phyloP scores from a whole-genome alignment of 169 alveolate species.

The Cryptosporidium canis region DNA sequence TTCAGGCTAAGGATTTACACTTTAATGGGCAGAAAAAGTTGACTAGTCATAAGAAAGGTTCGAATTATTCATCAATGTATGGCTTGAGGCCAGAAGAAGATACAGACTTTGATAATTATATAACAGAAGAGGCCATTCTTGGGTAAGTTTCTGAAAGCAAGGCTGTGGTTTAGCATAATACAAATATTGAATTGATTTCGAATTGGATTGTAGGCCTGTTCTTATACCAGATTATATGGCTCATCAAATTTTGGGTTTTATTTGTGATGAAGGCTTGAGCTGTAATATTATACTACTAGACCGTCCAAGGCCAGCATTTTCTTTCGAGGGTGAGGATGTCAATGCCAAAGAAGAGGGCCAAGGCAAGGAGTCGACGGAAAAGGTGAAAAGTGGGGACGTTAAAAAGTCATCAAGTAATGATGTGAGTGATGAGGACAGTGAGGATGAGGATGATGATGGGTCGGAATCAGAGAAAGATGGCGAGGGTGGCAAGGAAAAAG shows the following conservation, averaged over 20 bases:
- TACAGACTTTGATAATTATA: constrained; percentile 2
- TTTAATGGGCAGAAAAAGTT: constrained; percentile 10
- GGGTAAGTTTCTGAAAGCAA: constrained; percentile 68
- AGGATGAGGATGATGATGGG: not conserved
- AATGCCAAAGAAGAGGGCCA: not conserved
- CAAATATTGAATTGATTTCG: not conserved
- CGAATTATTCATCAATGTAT: not conserved
- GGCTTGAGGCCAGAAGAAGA: not conserved
- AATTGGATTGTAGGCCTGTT: constrained; percentile 16
- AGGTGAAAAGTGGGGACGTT: too few relatives aligned
- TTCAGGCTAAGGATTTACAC: constrained; percentile 60
- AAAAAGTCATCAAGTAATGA: too few relatives aligned
- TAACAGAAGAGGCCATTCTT: constrained; percentile 6
- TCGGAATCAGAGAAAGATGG: not conserved
- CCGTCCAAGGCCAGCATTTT: constrained; percentile 19
- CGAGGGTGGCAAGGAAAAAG: not conserved
- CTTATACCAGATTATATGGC: constrained; percentile 55
- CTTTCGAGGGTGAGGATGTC: not conserved
- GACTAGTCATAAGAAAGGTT: not conserved
- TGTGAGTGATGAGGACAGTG: not conserved
- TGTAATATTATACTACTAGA: constrained; percentile 49
- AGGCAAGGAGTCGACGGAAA: not conserved
- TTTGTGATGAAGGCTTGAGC: constrained; percentile 12
- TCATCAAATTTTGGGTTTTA: constrained; percentile 12
- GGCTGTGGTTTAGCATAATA: not conserved